A percentile compares a stretch with the other conserved stretches of the same genome.
Conservation (phyloP, 306 rosid species). For the Lathyrus aphaca region DNA sequence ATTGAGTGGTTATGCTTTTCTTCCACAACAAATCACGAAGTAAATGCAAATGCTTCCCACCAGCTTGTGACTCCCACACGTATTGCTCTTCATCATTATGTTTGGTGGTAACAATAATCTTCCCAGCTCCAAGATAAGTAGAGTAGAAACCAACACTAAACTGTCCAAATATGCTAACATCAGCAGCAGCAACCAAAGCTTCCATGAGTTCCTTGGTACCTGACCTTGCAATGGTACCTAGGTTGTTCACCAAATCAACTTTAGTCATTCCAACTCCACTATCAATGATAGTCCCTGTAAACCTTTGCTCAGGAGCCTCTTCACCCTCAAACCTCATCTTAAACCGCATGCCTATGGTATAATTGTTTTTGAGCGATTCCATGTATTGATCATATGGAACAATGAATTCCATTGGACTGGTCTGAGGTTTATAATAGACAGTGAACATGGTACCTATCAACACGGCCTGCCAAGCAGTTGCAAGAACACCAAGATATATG, state of each 20-base stretch:
- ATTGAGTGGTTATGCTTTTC: too few relatives aligned
- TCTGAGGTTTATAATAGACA: constrained; percentile 97
- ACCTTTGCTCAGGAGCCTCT: constrained; percentile 98
- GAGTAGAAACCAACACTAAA: constrained; percentile 97
- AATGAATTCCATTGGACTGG: constrained; percentile 90
- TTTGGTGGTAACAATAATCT: constrained; percentile 81
- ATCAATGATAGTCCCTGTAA: constrained; percentile 85
- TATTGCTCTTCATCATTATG: constrained; percentile 97
- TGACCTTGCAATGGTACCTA: constrained; percentile 94
- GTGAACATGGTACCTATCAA: constrained; percentile 87
- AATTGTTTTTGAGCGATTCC: constrained; percentile 73
- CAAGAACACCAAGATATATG: constrained; percentile 98
- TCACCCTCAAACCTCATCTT: constrained; percentile 97
- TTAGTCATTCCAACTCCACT: constrained; percentile 98
- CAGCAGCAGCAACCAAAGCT: constrained; percentile 96
- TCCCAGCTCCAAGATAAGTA: constrained; percentile 84
- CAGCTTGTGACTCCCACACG: too few relatives aligned
- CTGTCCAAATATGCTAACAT: constrained; percentile 97
- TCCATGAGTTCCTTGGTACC: constrained; percentile 99
- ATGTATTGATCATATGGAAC: constrained; percentile 87
- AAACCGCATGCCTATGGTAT: constrained; percentile 92
- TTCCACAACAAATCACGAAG: too few relatives aligned
- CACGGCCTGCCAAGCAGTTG: constrained; percentile 97
- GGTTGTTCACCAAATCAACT: constrained; percentile 95
- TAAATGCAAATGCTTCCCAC: too few relatives aligned